Evolutionary conservation across 306 rosid species (phyloP), one percentile per base, ranked within the genome.

Genomic region (Sesbania bispinosa): DNA sequence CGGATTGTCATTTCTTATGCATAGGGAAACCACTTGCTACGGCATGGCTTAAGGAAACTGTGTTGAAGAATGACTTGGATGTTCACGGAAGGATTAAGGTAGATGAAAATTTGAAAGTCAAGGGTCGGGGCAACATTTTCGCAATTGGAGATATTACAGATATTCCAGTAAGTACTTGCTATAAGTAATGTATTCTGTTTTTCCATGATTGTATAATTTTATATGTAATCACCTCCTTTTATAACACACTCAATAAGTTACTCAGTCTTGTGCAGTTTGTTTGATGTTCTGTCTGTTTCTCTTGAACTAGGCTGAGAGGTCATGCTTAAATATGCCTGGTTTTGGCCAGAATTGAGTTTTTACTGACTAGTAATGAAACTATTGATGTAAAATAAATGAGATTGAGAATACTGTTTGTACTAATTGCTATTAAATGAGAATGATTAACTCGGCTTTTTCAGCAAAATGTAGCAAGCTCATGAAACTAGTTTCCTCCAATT

Each of bases 81-180:
- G 18, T 1, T 29, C 60, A 69, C 1, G 96, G 96, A 73, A 85
- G 88, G 78, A 48, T 93, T 47, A 77, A 75, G 82, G 98, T 93
- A 32, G 97, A 93, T 59, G 82, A 65, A 33, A 23, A 73, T 27
- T 24, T 93, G 55, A 85, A 85, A 82, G 96, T 93, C 59, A 75
- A 69, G 42, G 88, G 96, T 2, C 80, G 83, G 41, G 24, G 8
- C 33, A 84, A 90, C 77, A 46, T 87, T 39, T 93, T 86, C 62
- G 96, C 96, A 20, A 74, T 88, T 18, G 97, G 97, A 71, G 97
- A 93, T 79, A 90, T 90, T 57, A 85, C 97, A 67, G 81, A 90
- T 62, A 51, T 93, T 79, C 81, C 62, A 6, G 96, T 93, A 77
- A 90, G 88, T 79, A 39, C 59, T 63, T 43, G 48, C 36, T 32